Conservation (phyloP, 169 alveolate species). For the Perkinsus olseni region DNA sequence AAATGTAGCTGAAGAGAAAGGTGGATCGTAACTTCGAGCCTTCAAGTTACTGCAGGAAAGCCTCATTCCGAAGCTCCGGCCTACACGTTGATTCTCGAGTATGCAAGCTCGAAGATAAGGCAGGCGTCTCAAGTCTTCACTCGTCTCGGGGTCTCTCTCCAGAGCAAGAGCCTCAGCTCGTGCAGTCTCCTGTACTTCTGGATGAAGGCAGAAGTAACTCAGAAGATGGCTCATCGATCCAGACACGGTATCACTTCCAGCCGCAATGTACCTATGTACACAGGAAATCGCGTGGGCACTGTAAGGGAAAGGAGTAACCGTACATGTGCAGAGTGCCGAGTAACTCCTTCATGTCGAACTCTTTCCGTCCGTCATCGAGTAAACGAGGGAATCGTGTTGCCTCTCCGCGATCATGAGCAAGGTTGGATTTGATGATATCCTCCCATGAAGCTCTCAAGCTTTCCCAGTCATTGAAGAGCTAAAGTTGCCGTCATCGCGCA, state of each 20-base stretch:
- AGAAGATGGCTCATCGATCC: background rate
- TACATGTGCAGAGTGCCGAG: background rate
- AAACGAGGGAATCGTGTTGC: background rate
- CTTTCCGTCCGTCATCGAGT: background rate
- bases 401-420: background rate
- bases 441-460: background rate
- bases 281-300: too few relatives aligned
- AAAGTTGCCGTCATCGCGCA: background rate
- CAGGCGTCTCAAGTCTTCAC: background rate
- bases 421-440: background rate
- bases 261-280: background rate
- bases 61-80: too few relatives aligned
- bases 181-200: background rate
- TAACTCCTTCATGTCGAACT: background rate
- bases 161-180: background rate
- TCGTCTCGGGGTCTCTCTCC: background rate
- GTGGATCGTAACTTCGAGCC: too few relatives aligned
- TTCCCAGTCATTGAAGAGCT: background rate
- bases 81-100: background rate
- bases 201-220: background rate
- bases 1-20: too few relatives aligned
- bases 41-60: too few relatives aligned
- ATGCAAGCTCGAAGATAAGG: background rate
- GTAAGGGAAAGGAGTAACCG: too few relatives aligned
- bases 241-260: background rate